Base-by-base conservation (phyloP, 495 filamentous ascomycete species). In the Penicillium nucicola region DNA sequence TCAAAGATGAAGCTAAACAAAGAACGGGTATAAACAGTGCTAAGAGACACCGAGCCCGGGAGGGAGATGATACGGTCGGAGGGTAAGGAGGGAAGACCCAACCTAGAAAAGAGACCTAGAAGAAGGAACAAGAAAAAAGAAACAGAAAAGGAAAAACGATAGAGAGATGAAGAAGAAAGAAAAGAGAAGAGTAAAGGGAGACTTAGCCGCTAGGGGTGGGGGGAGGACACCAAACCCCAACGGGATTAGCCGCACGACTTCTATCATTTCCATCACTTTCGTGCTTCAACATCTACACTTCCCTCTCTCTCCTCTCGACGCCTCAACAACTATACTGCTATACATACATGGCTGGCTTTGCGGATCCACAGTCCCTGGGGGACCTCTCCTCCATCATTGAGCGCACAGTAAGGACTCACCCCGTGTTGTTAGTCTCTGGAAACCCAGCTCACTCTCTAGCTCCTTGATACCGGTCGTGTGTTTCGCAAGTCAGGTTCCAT, bases 391-490 rank as follows among this genome's bases (percentile, higher is more conserved):
- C 62, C 9, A 65, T 69, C 57, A 57, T 77, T 45, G 76, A 79
- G 45, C 67, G 74, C 50, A 75, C 74, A 49, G 76, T 78, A 68
- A 36, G 54, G 17, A 10, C 20, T 36, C 51, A 23, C 31, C n/a
- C n/a, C n/a, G n/a, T n/a, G n/a, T n/a, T n/a, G n/a, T n/a, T n/a
- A n/a, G n/a, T n/a, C n/a, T n/a, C n/a, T n/a, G n/a, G n/a, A n/a
- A n/a, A n/a, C 36, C 19, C 37, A 28, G 25, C 48, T 64, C 58
- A 4, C 32, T 20, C 11, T 30, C 15, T 52, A 80, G 77, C 67
- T 80, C 23, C 59, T 77, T 41, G 75, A 79, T 35, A 77, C 74
- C 2, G 76, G 69, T 17, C 71, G 76, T 17, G 66, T 79, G 48
- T 76, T 79, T 41, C 66, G 67, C 45, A 64, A 68, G 15, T 58